phyloP scores from a whole-genome alignment of 345 rosid species.

The Ricinus communis region DNA sequence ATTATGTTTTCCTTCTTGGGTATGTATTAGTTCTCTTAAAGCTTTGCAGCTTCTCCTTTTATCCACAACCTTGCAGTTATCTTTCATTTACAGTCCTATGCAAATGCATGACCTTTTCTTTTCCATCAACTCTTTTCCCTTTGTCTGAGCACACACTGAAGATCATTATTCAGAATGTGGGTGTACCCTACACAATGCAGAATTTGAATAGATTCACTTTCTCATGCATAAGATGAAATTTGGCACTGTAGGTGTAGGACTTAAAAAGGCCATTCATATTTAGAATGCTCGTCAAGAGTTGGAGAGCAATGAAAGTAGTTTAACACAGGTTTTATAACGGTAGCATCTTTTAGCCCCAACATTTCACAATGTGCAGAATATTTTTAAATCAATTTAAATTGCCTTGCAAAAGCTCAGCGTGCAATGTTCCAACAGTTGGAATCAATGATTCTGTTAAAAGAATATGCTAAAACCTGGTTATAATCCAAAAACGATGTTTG shows the following conservation, averaged over 20 bases:
- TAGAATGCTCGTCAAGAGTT: background rate
- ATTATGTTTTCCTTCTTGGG: constrained; percentile 81
- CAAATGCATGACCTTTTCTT: background rate
- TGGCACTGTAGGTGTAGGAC: too few relatives aligned
- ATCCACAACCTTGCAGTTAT: background rate
- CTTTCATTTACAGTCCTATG: background rate
- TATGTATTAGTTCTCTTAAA: constrained; percentile 24
- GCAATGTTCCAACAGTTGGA: background rate
- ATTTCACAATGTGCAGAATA: background rate
- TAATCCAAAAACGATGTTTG: background rate
- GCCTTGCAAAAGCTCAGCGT: background rate
- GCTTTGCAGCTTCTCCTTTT: background rate
- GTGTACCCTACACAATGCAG: background rate
- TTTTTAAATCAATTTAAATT: background rate
- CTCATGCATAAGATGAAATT: background rate
- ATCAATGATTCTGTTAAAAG: background rate
- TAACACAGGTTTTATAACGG: background rate
- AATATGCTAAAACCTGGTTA: background rate
- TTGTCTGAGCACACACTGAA: background rate
- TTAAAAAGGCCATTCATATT: too few relatives aligned
- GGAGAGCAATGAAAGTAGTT: background rate
- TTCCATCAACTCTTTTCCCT: background rate
- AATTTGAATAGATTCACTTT: background rate
- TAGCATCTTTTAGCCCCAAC: background rate
- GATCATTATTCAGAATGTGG: background rate